Evolutionary conservation across 2,329 filamentous ascomycete genomes (phyloP).

Genomic region (Diplocarpon rosae): DNA sequence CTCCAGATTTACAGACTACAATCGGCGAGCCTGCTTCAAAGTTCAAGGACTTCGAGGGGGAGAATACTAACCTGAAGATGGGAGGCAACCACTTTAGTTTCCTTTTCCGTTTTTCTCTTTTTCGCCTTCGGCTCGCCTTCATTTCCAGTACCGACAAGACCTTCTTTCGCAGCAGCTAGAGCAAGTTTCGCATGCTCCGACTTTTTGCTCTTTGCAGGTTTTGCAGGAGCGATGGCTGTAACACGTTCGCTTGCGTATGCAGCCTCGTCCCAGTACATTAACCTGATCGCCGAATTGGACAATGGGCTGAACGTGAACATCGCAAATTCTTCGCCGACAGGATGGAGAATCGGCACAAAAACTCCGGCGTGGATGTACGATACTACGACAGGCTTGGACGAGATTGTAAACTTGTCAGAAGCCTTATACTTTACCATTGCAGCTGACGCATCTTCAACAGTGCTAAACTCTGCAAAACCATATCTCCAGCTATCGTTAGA

Average conservation of each 20-base stretch:
- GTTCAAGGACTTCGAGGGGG: no score
- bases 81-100: conserved; percentile 42
- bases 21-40: no score
- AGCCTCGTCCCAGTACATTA: conserved; percentile 68
- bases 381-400: conserved; percentile 57
- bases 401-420: conserved; percentile 66
- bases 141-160: conserved; percentile 27
- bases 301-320: conserved; percentile 59
- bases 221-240: conserved; percentile 41
- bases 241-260: conserved; percentile 58
- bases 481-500: conserved; percentile 68
- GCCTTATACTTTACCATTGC: conserved; percentile 63
- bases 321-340: conserved; percentile 41
- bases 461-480: conserved; percentile 75
- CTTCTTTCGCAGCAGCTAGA: conserved; percentile 28
- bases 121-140: conserved; percentile 32
- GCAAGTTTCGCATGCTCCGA: conserved; percentile 28
- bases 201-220: conserved; percentile 24
- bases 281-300: conserved; percentile 53
- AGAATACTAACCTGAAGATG: conserved; percentile 40
- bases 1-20: no score
- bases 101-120: conserved; percentile 45
- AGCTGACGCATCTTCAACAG: conserved; percentile 62
- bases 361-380: conserved; percentile 77
- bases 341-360: conserved; percentile 62